Percentiles rank a stretch among this genome's conserved stretches.
phyloP scores from a whole-genome alignment of 164 flowering plant species.

The Dillenia suffruticosa region DNA sequence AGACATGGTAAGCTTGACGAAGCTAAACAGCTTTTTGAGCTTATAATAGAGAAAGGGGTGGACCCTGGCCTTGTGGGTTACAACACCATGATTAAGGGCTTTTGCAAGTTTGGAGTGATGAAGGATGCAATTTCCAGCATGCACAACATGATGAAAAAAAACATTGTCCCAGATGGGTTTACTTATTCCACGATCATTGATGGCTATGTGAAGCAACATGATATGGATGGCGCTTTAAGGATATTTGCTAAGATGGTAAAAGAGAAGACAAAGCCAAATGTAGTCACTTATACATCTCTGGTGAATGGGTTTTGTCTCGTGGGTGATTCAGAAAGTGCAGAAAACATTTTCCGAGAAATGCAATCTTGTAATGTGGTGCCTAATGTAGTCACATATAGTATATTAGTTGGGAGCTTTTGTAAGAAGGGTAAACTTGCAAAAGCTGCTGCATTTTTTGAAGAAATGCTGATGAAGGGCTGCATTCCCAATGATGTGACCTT shows the following conservation, averaged over 20 bases:
- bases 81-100: conserved; percentile 84
- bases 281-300: conserved; percentile 69
- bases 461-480: conserved; percentile 65
- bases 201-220: conserved; percentile 66
- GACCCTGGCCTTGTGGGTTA: conserved; percentile 54
- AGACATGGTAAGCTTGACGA: conserved; percentile 54
- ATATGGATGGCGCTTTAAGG: conserved; percentile 45
- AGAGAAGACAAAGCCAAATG: conserved; percentile 57
- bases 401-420: conserved; percentile 60
- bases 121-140: conserved; percentile 53
- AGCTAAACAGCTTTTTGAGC: conserved; percentile 53
- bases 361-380: conserved; percentile 45
- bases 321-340: conserved; percentile 45
- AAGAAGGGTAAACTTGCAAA: conserved; percentile 49
- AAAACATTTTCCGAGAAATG: conserved; percentile 50
- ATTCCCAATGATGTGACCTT: conserved; percentile 65
- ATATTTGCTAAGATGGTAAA: conserved; percentile 46
- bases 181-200: conserved; percentile 74
- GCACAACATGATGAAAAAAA: conserved; percentile 33
- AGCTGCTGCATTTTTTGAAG: conserved; percentile 59
- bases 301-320: conserved; percentile 67
- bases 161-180: conserved; percentile 53
- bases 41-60: conserved; percentile 34
- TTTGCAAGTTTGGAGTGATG: conserved; percentile 71
- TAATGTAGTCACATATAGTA: conserved; percentile 75